Evolutionary conservation across 192 early-diverging fungal species (phyloP).

Genomic region (Haplosporangium gracile): DNA sequence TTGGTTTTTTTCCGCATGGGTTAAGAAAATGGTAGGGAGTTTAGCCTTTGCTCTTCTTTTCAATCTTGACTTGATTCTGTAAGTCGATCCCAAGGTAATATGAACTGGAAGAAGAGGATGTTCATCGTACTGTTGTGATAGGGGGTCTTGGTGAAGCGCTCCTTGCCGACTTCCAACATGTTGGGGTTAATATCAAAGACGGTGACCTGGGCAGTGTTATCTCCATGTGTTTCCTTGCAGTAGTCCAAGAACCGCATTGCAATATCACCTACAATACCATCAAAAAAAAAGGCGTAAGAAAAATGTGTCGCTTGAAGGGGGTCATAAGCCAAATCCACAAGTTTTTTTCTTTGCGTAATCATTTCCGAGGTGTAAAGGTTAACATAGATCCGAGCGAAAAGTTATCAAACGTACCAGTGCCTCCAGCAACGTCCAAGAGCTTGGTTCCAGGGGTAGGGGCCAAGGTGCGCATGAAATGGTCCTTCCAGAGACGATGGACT

Average conservation of each 20-base stretch:
- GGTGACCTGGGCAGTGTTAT: slow-evolving; percentile 76
- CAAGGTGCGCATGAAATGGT: slow-evolving; percentile 88
- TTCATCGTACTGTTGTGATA: slow-evolving; percentile 61
- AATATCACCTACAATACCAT: slow-evolving; percentile 80
- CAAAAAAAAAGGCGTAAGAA: slow-evolving; percentile 6
- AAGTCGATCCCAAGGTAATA: background rate
- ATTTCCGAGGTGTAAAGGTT: background rate
- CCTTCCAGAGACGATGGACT: slow-evolving; percentile 97
- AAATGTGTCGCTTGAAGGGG: background rate
- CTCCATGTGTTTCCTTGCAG: slow-evolving; percentile 76
- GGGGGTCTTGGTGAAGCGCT: slow-evolving; percentile 72
- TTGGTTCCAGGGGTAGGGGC: slow-evolving; percentile 85
- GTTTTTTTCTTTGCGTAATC: background rate
- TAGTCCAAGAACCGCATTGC: slow-evolving; percentile 94
- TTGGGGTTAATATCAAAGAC: slow-evolving; percentile 97
- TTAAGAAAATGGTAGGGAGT: background rate
- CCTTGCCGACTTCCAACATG: slow-evolving; percentile 92
- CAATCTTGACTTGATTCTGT: background rate
- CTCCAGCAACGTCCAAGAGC: slow-evolving; percentile 97
- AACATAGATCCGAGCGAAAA: background rate
- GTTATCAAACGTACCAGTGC: slow-evolving; percentile 76
- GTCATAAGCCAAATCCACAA: too few species aligned
- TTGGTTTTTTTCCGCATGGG: background rate
- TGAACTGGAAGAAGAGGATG: background rate
- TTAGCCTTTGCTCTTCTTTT: background rate